Evolutionary conservation across 2,329 filamentous ascomycete species (phyloP), one percentile per base, ranked within the genome.

Genomic region (Colletotrichum sidae): DNA sequence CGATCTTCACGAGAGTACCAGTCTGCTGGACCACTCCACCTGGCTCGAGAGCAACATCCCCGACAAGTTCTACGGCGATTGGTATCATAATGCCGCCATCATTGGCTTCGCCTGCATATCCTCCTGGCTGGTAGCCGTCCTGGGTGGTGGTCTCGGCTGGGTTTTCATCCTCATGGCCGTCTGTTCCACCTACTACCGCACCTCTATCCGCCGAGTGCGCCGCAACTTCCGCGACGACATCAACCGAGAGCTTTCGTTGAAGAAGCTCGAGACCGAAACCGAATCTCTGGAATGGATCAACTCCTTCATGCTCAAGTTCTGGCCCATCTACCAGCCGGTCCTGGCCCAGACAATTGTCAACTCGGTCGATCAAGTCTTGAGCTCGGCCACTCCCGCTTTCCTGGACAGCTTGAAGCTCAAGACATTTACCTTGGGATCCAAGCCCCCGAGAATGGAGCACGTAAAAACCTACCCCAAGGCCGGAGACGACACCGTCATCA

Each of bases 261-360:
- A 90, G 78, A 92, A 87, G 72, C 83, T 99, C 58, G 96, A 98
- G 72, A 96, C 90, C 8, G 96, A 99, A 71, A 89, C 89, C 34
- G 96, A 99, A 79, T 96, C 92, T 61, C 83, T 99, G 53, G 96
- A 99, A 78, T 99, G 96, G 96, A 98, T 99, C 78, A 99, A 99
- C 84, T 97, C 93, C 72, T 99, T 99, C 81, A 77, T 99, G 72
- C 89, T 96, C 80, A 99, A 99, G 77, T 99, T 99, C 81, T 99
- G 96, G 96, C 96, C 96, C 68, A 99, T 99, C 73, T 98, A 97
- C 76, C 93, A 96, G 60, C 96, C 96, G 1, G 93, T 98, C 9
- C 87, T 99, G 11, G 95, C 94, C 67, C 89, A 96, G 71, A 96
- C 93, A 25, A 92, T 99, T 72, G 92, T 98, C 79, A 93, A 90